Conservation (phyloP, 306 rosid genomes). For the Citrullus colocynthis region DNA sequence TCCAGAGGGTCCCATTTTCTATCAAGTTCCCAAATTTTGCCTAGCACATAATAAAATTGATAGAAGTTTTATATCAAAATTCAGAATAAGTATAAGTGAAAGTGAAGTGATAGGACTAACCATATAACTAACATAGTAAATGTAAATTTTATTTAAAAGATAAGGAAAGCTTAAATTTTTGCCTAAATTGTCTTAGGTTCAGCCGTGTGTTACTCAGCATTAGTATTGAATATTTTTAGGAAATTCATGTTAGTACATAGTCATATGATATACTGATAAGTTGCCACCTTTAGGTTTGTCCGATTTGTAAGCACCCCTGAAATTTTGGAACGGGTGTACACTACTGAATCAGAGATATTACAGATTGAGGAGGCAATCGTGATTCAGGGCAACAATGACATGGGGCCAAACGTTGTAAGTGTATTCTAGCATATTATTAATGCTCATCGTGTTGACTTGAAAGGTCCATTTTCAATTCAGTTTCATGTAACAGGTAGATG, state of each 20-base stretch:
- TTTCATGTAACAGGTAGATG: conserved; percentile 53
- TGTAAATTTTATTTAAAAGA: not conserved
- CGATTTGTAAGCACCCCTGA: conserved; percentile 96
- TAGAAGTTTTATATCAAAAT: not conserved
- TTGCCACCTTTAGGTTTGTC: conserved; percentile 56
- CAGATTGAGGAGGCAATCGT: conserved; percentile 93
- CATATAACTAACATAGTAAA: not conserved
- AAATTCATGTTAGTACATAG: not conserved
- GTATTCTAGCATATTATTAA: conserved; percentile 4
- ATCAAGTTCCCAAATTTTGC: not conserved
- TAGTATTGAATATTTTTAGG: not conserved
- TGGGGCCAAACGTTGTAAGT: conserved; percentile 48
- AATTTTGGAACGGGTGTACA: conserved; percentile 83
- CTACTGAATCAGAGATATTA: conserved; percentile 70
- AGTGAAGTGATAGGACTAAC: not conserved
- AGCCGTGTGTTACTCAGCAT: not conserved
- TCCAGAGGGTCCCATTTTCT: not conserved
- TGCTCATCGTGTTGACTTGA: not conserved
- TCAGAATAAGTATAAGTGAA: not conserved
- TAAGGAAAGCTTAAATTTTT: not conserved
- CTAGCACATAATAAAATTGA: not conserved
- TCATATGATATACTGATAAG: not conserved
- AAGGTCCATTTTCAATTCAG: not conserved
- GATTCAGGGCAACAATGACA: conserved; percentile 72
- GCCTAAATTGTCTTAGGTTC: not conserved